These are phyloP conservation scores for Neocucurbitaria cava DNA, from an alignment of 2,329 filamentous ascomycete genomes.

Conservation along the genomic window DNA sequence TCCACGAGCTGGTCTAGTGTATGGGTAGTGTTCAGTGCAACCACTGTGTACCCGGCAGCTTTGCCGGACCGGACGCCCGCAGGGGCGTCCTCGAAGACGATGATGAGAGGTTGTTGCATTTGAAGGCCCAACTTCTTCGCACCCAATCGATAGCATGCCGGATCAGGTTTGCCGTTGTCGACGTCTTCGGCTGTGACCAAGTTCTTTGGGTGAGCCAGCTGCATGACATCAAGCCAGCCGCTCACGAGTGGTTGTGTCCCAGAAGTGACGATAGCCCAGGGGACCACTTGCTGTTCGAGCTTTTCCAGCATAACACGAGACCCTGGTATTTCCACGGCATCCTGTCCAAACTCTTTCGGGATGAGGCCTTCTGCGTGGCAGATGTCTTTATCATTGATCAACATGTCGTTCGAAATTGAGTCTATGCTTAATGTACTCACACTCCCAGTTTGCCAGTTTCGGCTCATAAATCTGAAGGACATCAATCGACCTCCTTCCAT, in stretches of 20 bases:
- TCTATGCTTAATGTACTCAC: constrained; percentile 60
- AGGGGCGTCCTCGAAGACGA: constrained; percentile 90
- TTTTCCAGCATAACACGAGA: constrained; percentile 72
- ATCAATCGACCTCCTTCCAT: constrained; percentile 90
- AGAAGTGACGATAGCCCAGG: constrained; percentile 80
- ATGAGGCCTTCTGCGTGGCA: constrained; percentile 78
- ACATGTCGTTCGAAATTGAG: neutral
- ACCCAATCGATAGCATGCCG: constrained; percentile 57
- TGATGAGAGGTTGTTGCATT: constrained; percentile 56
- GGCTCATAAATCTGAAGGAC: constrained; percentile 79
- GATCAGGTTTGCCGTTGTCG: constrained; percentile 58
- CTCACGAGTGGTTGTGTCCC: constrained; percentile 57
- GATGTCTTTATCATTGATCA: constrained; percentile 66
- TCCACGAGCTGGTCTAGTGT: constrained; percentile 72
- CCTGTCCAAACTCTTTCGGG: constrained; percentile 75
- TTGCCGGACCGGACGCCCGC: constrained; percentile 85
- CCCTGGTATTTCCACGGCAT: constrained; percentile 87
- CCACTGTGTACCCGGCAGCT: constrained; percentile 82
- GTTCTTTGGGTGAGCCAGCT: constrained; percentile 54
- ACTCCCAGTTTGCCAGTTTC: constrained; percentile 90
- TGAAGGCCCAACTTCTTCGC: constrained; percentile 49
- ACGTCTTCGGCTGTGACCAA: constrained; percentile 61
- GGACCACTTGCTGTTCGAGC: constrained; percentile 67
- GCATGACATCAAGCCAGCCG: constrained; percentile 60
- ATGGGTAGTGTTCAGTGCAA: constrained; percentile 87